Evolutionary conservation across 2,329 filamentous ascomycete genomes (phyloP).

Genomic region (Westerdykella ornata): DNA sequence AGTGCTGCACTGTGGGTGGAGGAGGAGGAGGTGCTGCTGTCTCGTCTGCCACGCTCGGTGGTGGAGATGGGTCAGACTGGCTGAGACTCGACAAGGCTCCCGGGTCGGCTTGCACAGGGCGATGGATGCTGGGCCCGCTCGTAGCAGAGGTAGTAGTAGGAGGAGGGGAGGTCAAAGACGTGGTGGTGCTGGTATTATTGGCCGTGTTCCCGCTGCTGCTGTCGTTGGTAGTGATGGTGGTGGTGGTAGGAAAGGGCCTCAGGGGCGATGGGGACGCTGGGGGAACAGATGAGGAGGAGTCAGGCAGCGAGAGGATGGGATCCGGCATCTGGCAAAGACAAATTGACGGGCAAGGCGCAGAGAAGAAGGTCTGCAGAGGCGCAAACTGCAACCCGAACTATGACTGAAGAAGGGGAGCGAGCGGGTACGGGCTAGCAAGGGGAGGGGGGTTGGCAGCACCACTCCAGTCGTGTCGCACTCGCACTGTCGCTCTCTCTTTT

Average conservation of each 20-base stretch:
- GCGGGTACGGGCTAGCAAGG: conserved; percentile 33
- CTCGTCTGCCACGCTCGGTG: not conserved
- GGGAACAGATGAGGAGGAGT: conserved; percentile 1
- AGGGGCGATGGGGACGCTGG: conserved; percentile 5
- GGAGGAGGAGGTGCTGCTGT: conserved; percentile 5
- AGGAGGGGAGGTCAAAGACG: not conserved
- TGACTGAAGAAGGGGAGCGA: conserved; percentile 23
- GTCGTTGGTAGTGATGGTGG: conserved; percentile 5
- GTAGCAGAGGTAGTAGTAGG: conserved; percentile 1
- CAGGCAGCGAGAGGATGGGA: conserved; percentile 21
- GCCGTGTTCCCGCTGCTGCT: conserved; percentile 1
- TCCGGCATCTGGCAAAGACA: conserved; percentile 31
- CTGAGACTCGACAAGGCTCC: not conserved
- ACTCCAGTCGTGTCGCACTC: too few relatives aligned
- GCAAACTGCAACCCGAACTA: too few relatives aligned
- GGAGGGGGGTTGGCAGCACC: conserved; percentile 16
- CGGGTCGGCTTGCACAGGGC: not conserved
- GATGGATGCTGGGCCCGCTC: not conserved
- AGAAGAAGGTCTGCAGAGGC: conserved; percentile 23
- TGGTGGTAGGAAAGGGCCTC: not conserved
- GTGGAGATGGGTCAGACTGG: conserved; percentile 1
- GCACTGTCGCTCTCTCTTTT: too few relatives aligned
- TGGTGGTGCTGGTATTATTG: not conserved
- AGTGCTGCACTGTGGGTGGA: not conserved
- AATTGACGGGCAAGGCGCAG: conserved; percentile 24